Percentiles rank a stretch among this genome's conserved stretches.
These are phyloP conservation scores for Pascua sp. DNA, from an alignment of 1,284 basidiomycete species.

Conservation along the genomic window DNA sequence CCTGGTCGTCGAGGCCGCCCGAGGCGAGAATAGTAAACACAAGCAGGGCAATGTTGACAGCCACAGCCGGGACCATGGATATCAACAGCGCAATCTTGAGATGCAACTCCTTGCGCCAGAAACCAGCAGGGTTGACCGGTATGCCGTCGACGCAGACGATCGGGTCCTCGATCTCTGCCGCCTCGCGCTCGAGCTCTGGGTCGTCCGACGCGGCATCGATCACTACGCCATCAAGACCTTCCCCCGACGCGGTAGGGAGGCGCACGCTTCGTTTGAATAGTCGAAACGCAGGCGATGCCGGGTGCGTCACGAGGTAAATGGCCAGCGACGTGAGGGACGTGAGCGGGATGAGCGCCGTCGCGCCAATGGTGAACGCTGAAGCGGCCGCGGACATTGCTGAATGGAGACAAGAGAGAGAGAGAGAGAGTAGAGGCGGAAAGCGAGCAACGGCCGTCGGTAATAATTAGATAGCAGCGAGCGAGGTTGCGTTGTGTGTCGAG, in stretches of 20 bases:
- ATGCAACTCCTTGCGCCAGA: slow-evolving; percentile 54
- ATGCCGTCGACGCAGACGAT: slow-evolving; percentile 70
- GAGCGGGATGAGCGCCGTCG: slow-evolving; percentile 36
- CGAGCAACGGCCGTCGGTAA: too few species aligned
- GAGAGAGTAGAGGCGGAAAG: neutral
- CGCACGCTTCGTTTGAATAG: slow-evolving; percentile 23
- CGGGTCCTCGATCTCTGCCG: slow-evolving; percentile 70
- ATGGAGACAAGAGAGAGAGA: neutral
- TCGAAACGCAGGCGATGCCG: slow-evolving; percentile 26
- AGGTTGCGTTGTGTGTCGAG: too few species aligned
- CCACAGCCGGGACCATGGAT: slow-evolving; percentile 28
- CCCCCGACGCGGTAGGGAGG: slow-evolving; percentile 31
- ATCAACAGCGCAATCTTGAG: slow-evolving; percentile 36
- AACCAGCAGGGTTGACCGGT: slow-evolving; percentile 65
- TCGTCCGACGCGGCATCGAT: too few species aligned
- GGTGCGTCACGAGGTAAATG: slow-evolving; percentile 36
- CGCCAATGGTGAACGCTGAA: slow-evolving; percentile 20
- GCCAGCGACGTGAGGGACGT: slow-evolving; percentile 34
- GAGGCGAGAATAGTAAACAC: slow-evolving; percentile 43
- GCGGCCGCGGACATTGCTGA: neutral
- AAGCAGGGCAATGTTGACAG: slow-evolving; percentile 28
- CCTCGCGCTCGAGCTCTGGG: slow-evolving; percentile 53
- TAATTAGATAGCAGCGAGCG: too few species aligned
- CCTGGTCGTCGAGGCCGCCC: slow-evolving; percentile 17
- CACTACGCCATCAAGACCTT: slow-evolving; percentile 25